A percentile compares a stretch with the other conserved stretches of the same genome.
These are phyloP conservation scores for Polygonum aviculare DNA, from an alignment of 148 eudicot species.

Conservation along the genomic window DNA sequence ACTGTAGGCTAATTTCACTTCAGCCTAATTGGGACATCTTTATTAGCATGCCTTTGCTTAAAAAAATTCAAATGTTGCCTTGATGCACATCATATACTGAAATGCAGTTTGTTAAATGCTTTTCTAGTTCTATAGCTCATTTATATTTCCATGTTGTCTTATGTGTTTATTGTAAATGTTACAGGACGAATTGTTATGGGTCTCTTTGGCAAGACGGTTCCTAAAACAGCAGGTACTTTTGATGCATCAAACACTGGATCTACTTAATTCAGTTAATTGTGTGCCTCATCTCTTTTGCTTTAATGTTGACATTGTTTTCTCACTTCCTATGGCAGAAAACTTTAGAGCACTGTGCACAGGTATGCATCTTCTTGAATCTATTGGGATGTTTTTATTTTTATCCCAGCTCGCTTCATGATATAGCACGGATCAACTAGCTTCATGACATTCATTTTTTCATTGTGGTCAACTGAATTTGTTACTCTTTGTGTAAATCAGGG, in stretches of 20 bases:
- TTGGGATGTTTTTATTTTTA: not conserved
- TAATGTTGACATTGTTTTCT: not conserved
- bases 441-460: not conserved
- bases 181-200: slow-evolving; percentile 93
- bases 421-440: not conserved
- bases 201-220: slow-evolving; percentile 94
- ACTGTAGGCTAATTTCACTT: not conserved
- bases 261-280: not conserved
- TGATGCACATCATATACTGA: not conserved
- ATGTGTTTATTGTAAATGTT: slow-evolving; percentile 6
- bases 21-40: not conserved
- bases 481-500: slow-evolving; percentile 31
- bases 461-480: not conserved
- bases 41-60: not conserved
- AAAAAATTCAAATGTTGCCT: not conserved
- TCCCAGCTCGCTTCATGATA: not conserved
- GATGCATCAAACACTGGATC: not conserved
- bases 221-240: slow-evolving; percentile 79
- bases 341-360: slow-evolving; percentile 98
- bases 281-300: not conserved
- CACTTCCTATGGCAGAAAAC: slow-evolving; percentile 51
- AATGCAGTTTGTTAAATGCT: not conserved
- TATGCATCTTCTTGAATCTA: slow-evolving; percentile 16
- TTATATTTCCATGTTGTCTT: not conserved
- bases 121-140: not conserved